Base-by-base conservation (phyloP, 2,329 filamentous ascomycete genomes). In the Mariannaea sp. region DNA sequence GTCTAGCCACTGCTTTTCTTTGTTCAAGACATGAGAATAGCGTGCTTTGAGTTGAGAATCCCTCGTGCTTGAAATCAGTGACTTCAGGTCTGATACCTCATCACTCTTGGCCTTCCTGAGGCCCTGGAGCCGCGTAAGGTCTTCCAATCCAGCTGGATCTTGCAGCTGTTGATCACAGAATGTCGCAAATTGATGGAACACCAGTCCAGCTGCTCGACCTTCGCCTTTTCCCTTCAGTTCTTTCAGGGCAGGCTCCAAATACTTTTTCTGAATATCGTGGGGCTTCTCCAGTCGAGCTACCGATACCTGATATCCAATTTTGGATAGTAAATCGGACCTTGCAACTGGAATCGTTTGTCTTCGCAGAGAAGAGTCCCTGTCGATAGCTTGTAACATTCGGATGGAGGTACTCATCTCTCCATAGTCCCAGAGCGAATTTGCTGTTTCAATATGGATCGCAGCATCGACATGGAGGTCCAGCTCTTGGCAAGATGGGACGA, bases 151-250 rank as follows among this genome's bases (percentile, higher is more conserved):
- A 62, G 96, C 91, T 1, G 88, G 83, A 66, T 93, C 93, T 65
- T 96, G 89, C 8, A 99, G 78, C 69, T 99, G 94, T 65, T 92
- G 86, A 69, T 99, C 93, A 66, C 95, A 99, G 69, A 99, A 99
- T 45, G 86, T 83, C 20, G 95, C 94, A 70, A 97, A 97, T 65
- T 96, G 90, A 68, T 97, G 92, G 65, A 92, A 97, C 1, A 97
- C 94, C 60, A 90, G 82, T 1, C 92, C 92, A 2, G 92, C 89
- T 55, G 93, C 89, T 38, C 81, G 78, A 1, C 89, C 88, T 47
- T 85, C 80, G 5, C 75, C 80, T 39, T 82, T 81, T 2, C 85
- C 86, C 63, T 84, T 88, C 7, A 99, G 77, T 66, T 95, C 90
- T 60, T 86, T 86, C 22, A 97, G 85, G 0, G 94, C 92, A 17